phyloP scores from a whole-genome alignment of 495 filamentous ascomycete species.

The Aspergillus sclerotiicarbonarius region DNA sequence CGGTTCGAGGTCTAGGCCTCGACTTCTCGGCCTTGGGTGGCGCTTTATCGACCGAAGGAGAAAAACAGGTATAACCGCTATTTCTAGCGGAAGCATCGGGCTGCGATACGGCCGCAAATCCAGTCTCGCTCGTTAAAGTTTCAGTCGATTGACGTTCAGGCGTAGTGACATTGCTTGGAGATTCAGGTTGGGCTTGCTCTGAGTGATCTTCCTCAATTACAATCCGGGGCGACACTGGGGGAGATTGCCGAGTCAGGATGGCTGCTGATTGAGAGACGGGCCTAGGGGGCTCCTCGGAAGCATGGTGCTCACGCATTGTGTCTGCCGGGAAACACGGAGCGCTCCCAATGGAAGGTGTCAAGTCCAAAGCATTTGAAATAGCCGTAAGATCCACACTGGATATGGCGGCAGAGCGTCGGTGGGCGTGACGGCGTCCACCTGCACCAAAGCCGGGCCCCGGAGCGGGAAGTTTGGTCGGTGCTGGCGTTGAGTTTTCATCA shows the following conservation, averaged over 20 bases:
- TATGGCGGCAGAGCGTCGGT: constrained; percentile 82
- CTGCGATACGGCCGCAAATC: constrained; percentile 58
- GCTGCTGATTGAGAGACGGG: constrained; percentile 39
- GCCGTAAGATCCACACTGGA: constrained; percentile 78
- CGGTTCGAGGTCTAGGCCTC: constrained; percentile 48
- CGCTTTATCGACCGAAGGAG: constrained; percentile 58
- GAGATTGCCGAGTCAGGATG: constrained; percentile 29
- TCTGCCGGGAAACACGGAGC: constrained; percentile 69
- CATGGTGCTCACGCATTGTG: constrained; percentile 22
- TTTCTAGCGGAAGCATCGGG: constrained; percentile 19
- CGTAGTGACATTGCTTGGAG: constrained; percentile 59
- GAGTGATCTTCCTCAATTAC: constrained; percentile 33
- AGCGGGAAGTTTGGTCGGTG: constrained; percentile 46
- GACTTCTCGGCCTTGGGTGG: constrained; percentile 52
- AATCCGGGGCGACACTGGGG: constrained; percentile 39
- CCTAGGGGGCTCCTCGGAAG: constrained; percentile 30
- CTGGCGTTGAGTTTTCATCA: constrained; percentile 48
- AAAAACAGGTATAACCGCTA: constrained; percentile 52
- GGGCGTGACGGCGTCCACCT: constrained; percentile 67
- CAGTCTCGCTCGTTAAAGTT: constrained; percentile 71
- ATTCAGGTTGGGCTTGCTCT: constrained; percentile 38
- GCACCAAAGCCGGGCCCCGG: constrained; percentile 43
- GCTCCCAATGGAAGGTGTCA: constrained; percentile 53
- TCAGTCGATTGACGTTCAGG: constrained; percentile 69
- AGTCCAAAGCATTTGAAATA: constrained; percentile 59